Base-by-base conservation (phyloP, 176 grass and related monocot species). In the Cymbopogon citratus region DNA sequence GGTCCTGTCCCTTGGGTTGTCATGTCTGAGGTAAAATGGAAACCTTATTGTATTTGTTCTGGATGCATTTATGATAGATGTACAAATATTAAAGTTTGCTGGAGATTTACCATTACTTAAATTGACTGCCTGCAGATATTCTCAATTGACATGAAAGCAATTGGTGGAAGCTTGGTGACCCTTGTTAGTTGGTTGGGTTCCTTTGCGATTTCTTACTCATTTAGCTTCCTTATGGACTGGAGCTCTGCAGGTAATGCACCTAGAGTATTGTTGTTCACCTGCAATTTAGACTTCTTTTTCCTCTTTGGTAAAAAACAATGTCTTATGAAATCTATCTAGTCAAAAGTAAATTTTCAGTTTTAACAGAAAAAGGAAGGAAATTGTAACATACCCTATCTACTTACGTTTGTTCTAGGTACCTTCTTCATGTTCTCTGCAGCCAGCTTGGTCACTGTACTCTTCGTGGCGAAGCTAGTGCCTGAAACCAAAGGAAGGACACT, bases 401-500 rank as follows among this genome's bases (percentile, higher is more conserved):
- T 67, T 19, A 74, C 31, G 3, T 44, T 39, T 71, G 24, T 63
- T 77, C 23, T 74, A 92, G 93, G 93, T 51, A 92, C 87, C 21
- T 95, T 95, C 74, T 92, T 95, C 54, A 66, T 92, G 77, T 95
- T 95, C 75, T 92, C 93, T 35, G 80, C 79, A 45, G 85, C 84
- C 7, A 90, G 90, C 85, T 74, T 81, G 46, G 19, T 85, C 57
- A 92, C 90, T 27, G 36, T 95, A 75, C 38, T 95, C 5, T 95
- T 95, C 25, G 90, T 92, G 43, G 88, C 83, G 8, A 88, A 33
- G 44, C 63, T 88, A 14, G 93, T 95, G 26, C 93, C 93, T 35
- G 93, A 95, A 78, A 95, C 93, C 21, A 95, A 92, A 88, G 93
- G 93, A 51, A 85, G 79, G n/a, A 88, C 93, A 68, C 81, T 92